A percentile compares a stretch with the other conserved stretches of the same genome.
phyloP scores from a whole-genome alignment of 495 filamentous ascomycete genomes.

The Penicillium coffeae region DNA sequence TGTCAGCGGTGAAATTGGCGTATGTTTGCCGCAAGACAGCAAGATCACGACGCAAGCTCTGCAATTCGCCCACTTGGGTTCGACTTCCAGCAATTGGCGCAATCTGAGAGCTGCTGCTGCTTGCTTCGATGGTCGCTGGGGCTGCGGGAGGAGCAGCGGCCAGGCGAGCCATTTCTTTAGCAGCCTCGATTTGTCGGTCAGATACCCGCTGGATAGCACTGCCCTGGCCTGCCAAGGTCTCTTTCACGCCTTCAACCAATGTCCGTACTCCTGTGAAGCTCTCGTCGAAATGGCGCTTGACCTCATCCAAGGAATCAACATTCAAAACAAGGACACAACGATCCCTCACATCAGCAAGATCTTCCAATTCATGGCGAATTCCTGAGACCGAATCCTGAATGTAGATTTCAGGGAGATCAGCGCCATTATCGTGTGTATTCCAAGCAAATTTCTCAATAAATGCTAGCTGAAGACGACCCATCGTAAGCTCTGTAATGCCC shows the following conservation, averaged over 20 bases:
- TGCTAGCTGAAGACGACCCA: constrained; percentile 86
- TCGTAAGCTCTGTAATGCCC: constrained; percentile 75
- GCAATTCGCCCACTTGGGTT: constrained; percentile 68
- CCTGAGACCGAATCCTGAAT: constrained; percentile 95
- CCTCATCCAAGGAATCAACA: constrained; percentile 90
- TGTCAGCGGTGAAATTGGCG: constrained; percentile 80
- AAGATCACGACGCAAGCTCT: constrained; percentile 81
- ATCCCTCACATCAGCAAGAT: constrained; percentile 92
- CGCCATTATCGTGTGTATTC: constrained; percentile 92
- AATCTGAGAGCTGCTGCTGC: constrained; percentile 11
- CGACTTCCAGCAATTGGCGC: constrained; percentile 31
- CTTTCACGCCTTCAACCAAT: constrained; percentile 76
- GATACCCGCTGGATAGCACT: constrained; percentile 80
- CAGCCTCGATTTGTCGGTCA: constrained; percentile 83
- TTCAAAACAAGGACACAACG: constrained; percentile 91
- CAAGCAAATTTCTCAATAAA: constrained; percentile 99
- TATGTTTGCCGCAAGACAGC: constrained; percentile 93
- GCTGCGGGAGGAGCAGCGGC: constrained; percentile 60
- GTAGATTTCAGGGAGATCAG: constrained; percentile 93
- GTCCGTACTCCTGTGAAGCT: constrained; percentile 75
- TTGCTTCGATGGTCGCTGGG: constrained; percentile 24
- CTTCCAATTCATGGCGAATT: constrained; percentile 91
- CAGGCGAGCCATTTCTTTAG: constrained; percentile 84
- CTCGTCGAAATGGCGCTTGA: constrained; percentile 94
- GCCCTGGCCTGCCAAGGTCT: constrained; percentile 74